Percentiles rank a stretch among this genome's conserved stretches.
phyloP scores from a whole-genome alignment of 805 yeast genomes.

The Myxozyma kluyveri region DNA sequence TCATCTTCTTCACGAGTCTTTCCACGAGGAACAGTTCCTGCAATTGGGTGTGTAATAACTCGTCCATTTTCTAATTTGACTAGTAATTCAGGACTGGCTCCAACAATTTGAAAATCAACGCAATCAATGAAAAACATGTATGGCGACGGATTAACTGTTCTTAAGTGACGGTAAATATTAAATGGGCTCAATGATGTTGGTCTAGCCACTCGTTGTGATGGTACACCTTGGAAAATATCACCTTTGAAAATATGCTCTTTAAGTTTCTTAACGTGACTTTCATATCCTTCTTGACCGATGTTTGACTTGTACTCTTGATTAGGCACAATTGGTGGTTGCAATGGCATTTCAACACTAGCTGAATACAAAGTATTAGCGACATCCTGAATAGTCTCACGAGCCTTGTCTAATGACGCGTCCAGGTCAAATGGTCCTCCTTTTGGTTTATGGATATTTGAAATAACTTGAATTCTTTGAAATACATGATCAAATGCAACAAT shows the following conservation, averaged over 20 bases:
- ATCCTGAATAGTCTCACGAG: slow-evolving; percentile 51
- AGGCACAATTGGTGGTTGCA: slow-evolving; percentile 67
- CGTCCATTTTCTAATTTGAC: slow-evolving; percentile 80
- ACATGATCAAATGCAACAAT: slow-evolving; percentile 93
- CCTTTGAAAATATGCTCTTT: slow-evolving; percentile 84
- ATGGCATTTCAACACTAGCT: slow-evolving; percentile 54
- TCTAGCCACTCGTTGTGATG: slow-evolving; percentile 93
- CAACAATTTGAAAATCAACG: slow-evolving; percentile 88
- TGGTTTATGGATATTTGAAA: slow-evolving; percentile 63
- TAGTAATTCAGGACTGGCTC: slow-evolving; percentile 94
- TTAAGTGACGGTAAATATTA: slow-evolving; percentile 88
- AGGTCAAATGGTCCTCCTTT: slow-evolving; percentile 38
- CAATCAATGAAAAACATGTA: slow-evolving; percentile 92
- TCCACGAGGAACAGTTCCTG: slow-evolving; percentile 94
- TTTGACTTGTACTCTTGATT: slow-evolving; percentile 77
- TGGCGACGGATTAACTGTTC: slow-evolving; percentile 97
- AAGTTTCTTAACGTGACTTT: slow-evolving; percentile 68
- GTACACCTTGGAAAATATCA: slow-evolving; percentile 96
- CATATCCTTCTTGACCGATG: slow-evolving; percentile 92
- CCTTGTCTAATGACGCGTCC: slow-evolving; percentile 53
- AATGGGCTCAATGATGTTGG: slow-evolving; percentile 95
- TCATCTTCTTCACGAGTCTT: slow-evolving; percentile 90
- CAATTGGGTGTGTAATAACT: slow-evolving; percentile 93
- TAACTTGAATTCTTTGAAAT: slow-evolving; percentile 85
- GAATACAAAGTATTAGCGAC: slow-evolving; percentile 47